Conservation (phyloP, 2,329 filamentous ascomycete genomes). For the Exophiala calicioides region DNA sequence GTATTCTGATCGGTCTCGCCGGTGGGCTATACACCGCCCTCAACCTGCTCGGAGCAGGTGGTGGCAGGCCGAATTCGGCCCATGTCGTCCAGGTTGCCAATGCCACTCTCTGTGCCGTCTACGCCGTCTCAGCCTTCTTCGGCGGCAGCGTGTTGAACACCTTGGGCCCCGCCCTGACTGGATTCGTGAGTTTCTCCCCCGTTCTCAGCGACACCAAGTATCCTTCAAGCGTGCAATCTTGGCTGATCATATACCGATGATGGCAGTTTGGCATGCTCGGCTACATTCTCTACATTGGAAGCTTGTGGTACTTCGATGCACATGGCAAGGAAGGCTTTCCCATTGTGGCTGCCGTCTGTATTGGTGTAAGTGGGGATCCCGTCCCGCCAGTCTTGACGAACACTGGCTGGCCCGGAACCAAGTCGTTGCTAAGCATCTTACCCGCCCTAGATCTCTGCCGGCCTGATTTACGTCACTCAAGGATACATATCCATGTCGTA, state of each 20-base stretch:
- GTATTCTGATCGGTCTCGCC: slow-evolving; percentile 12
- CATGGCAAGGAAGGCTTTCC: slow-evolving; percentile 11
- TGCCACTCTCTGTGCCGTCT: slow-evolving; percentile 14
- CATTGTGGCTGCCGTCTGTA: slow-evolving; percentile 6
- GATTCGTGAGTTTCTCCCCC: not conserved
- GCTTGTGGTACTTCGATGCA: slow-evolving; percentile 19
- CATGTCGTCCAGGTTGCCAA: slow-evolving; percentile 9
- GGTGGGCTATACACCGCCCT: slow-evolving; percentile 14
- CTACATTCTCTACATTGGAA: slow-evolving; percentile 15
- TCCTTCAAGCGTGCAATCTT: too few relatives aligned
- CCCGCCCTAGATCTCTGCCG: slow-evolving; percentile 11
- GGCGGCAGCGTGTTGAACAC: slow-evolving; percentile 13
- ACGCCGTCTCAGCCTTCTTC: slow-evolving; percentile 6
- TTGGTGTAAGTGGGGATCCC: too few relatives aligned
- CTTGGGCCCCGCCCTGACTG: slow-evolving; percentile 13
- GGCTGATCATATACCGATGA: too few relatives aligned
- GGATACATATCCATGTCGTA: slow-evolving; percentile 39
- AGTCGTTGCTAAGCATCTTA: not conserved
- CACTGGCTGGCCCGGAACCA: not conserved
- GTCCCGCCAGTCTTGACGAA: not conserved
- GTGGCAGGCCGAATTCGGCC: slow-evolving; percentile 9
- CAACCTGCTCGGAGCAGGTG: slow-evolving; percentile 17
- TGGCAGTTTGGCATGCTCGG: slow-evolving; percentile 13
- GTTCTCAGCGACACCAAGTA: too few relatives aligned
- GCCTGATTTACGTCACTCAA: slow-evolving; percentile 35